Base-by-base conservation (phyloP, 208 protist species). In the Trypanosoma congolense region DNA sequence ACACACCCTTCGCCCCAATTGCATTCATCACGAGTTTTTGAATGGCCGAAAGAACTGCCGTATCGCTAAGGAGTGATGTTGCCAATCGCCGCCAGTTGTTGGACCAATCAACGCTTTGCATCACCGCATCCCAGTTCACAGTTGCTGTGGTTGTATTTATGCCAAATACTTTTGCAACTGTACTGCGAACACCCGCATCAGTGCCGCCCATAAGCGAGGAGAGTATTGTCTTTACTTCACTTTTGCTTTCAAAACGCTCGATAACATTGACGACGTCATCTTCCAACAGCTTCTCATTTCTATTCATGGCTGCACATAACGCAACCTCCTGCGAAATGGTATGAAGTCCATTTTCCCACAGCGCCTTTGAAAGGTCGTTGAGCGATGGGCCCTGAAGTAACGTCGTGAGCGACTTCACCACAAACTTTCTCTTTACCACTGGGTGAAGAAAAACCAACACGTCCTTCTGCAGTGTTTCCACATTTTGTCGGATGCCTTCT, bases 141-240 rank as follows among this genome's bases (percentile, higher is more conserved):
- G 44, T 44, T 44, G 19, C 59, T 25, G 5, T 14, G 24, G 10
- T n/a, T n/a, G n/a, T 44, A 14, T 44, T n/a, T 21, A 76, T 56
- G 35, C 76, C 69, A 38, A 93, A 85, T 22, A 75, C 70, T 10
- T 44, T 41, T 19, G 40, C 33, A 21, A 90, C 68, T 45, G 79
- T 74, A 19, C 63, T 50, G 33, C 65, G 69, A 3, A 73, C 70
- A 40, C 53, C 61, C 1, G 30, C 61, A 36, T 89, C 75, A 4
- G 48, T 69, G 33, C 74, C 73, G 33, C 52, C 56, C 56, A 82
- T 57, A 9, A 93, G 54, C 14, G 75, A 75, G 18, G 73, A 57
- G 18, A 93, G 66, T 21, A 93, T 57, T 22, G 70, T 79, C 61
- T 83, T 90, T 35, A 90, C 86, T 55, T 90, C 86, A 16, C 53